phyloP scores from a whole-genome alignment of 2,329 filamentous ascomycete genomes.

The Fusarium bulbicola region DNA sequence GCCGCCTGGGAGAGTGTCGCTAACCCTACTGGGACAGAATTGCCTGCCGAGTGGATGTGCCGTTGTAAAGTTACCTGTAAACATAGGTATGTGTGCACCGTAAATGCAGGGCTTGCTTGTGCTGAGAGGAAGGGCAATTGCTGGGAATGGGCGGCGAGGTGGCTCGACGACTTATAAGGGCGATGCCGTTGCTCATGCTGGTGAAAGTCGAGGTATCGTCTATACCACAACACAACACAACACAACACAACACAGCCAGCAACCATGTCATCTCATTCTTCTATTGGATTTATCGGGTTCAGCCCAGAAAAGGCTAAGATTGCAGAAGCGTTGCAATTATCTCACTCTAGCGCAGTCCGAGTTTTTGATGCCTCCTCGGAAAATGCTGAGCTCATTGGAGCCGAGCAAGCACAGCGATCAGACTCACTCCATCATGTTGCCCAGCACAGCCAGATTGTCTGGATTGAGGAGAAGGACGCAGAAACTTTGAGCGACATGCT shows the following conservation, averaged over 20 bases:
- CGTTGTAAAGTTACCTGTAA: not conserved
- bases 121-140: accelerated
- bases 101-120: not conserved
- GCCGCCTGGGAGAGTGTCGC: accelerated
- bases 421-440: not conserved
- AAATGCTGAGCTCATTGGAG: accelerated
- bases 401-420: accelerated
- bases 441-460: not conserved
- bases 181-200: not conserved
- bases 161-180: not conserved
- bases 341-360: not conserved
- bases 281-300: not conserved
- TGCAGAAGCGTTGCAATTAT: accelerated
- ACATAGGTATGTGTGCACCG: too few relatives aligned
- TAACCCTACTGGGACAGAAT: not conserved
- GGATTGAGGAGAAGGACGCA: not conserved
- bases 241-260: not conserved
- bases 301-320: not conserved
- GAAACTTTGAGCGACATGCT: accelerated
- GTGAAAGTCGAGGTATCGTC: not conserved
- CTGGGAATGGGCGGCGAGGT: not conserved
- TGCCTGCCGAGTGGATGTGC: not conserved
- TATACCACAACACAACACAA: not conserved
- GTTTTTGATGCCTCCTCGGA: accelerated
- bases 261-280: not conserved